These are phyloP conservation scores for Epichloe gansuensis DNA, from an alignment of 2,329 filamentous ascomycete genomes.

Conservation along the genomic window DNA sequence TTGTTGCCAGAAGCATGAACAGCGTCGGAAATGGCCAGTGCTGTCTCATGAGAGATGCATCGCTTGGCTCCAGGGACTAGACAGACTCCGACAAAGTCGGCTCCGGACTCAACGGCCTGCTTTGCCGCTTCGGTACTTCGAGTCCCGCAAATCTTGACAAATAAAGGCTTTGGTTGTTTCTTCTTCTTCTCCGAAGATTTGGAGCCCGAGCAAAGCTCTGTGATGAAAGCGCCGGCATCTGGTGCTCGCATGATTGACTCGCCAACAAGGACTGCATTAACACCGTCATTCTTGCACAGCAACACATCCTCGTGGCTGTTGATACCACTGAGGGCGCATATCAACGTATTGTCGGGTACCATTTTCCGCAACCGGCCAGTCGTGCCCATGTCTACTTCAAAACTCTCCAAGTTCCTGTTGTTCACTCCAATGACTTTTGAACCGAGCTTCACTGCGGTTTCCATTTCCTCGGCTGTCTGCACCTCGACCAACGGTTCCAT, in stretches of 20 bases:
- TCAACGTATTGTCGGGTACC: slow-evolving; percentile 73
- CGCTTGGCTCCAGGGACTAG: slow-evolving; percentile 72
- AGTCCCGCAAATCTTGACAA: slow-evolving; percentile 95
- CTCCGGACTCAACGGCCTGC: slow-evolving; percentile 72
- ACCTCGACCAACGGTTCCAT: slow-evolving; percentile 99
- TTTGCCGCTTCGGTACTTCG: slow-evolving; percentile 69
- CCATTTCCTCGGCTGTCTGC: slow-evolving; percentile 89
- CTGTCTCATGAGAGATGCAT: slow-evolving; percentile 66
- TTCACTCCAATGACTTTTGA: slow-evolving; percentile 93
- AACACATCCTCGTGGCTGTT: slow-evolving; percentile 78
- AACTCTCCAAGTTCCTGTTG: slow-evolving; percentile 91
- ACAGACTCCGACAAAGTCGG: slow-evolving; percentile 89
- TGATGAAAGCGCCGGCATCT: slow-evolving; percentile 73
- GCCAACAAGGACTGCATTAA: slow-evolving; percentile 86
- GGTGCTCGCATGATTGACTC: slow-evolving; percentile 91
- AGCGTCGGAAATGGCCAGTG: slow-evolving; percentile 65
- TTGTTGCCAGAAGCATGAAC: slow-evolving; percentile 56
- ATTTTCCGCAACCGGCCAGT: slow-evolving; percentile 79
- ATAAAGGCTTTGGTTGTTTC: slow-evolving; percentile 33
- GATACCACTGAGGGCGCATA: slow-evolving; percentile 92
- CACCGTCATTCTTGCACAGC: slow-evolving; percentile 76
- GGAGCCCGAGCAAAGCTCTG: slow-evolving; percentile 59
- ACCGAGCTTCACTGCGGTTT: slow-evolving; percentile 71
- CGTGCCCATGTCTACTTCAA: slow-evolving; percentile 90
- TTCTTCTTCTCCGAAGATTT: slow-evolving; percentile 24